Evolutionary conservation across 441 rosid species (phyloP), one percentile per base, ranked within the genome.

Genomic region (Euphorbia schlechtendalii): DNA sequence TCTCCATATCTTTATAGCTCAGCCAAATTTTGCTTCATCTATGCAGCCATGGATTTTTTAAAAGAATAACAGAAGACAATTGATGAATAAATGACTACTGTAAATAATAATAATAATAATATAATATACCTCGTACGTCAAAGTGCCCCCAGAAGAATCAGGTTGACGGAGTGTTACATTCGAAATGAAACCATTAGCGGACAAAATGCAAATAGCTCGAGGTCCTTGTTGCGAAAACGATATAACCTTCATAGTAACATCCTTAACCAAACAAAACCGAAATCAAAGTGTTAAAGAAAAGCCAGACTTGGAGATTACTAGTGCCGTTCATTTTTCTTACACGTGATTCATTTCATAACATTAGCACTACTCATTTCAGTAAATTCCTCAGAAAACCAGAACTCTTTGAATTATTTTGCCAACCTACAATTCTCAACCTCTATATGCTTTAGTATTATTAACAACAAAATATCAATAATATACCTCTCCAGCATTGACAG

Each of bases 151-250:
- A 25, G 91, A 93, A 48, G 96, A 87, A 81, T 89, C 89, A 14
- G 97, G 89, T 66, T 87, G 97, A 63, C 97, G 90, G 66, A 93
- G 90, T 2, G 97, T 87, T 30, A 86, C 97, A 67, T 86, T 93
- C 4, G 97, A 93, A 65, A 93, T 86, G n/a, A 83, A 82, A 68
- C 99, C 99, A 73, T 82, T 93, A 24, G 97, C 99, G 15, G 93
- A 90, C 45, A 90, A 82, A 30, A 93, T 83, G 76, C 99, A 93
- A 66, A 93, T 82, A 66, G 96, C 96, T 68, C 97, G 83, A 49
- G 96, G 90, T 75, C 97, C 99, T 90, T 86, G 95, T 76, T 90
- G 97, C 27, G 99, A 90, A 75, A 90, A 90, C 32, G 99, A 90
- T 77, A 90, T 93, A 32, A 93, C 81, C 84, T 92, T 90, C 97